phyloP scores from a whole-genome alignment of 768 basidiomycete species.

The Amanita phalloides region DNA sequence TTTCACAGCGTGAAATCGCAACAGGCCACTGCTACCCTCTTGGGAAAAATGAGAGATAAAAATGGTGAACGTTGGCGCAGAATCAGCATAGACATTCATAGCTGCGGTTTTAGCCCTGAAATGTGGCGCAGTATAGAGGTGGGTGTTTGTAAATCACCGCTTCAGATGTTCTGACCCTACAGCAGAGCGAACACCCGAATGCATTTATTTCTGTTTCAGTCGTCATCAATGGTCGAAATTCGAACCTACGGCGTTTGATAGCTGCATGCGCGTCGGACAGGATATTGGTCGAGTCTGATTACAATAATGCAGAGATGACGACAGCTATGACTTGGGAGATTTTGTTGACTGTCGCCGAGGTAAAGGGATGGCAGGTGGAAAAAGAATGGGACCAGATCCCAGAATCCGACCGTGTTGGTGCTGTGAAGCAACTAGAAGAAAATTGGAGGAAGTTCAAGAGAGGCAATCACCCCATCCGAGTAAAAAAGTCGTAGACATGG shows the following conservation, averaged over 20 bases:
- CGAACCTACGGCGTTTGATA: constrained; percentile 54
- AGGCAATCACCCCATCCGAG: constrained; percentile 28
- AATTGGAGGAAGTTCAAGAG: constrained; percentile 61
- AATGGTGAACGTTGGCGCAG: constrained; percentile 45
- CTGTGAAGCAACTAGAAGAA: constrained; percentile 49
- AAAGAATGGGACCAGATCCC: constrained; percentile 35
- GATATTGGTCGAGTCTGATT: constrained; percentile 84
- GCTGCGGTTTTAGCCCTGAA: constrained; percentile 75
- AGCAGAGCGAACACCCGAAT: constrained; percentile 61
- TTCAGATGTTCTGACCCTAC: neutral
- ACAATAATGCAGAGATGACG: constrained; percentile 50
- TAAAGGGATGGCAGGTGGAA: constrained; percentile 75
- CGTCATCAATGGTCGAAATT: constrained; percentile 68
- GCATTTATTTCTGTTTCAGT: constrained; percentile 84
- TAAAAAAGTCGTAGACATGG: constrained; percentile 9
- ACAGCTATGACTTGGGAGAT: constrained; percentile 69
- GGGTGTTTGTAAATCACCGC: constrained; percentile 13
- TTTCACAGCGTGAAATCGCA: constrained; percentile 81
- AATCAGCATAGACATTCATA: constrained; percentile 85
- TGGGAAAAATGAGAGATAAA: constrained; percentile 47
- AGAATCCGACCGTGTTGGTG: constrained; percentile 42
- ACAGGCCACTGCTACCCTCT: constrained; percentile 53
- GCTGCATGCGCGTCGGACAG: constrained; percentile 49
- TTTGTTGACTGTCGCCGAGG: constrained; percentile 54
- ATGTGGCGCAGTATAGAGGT: constrained; percentile 72